A percentile compares a stretch with the other conserved stretches of the same genome.
phyloP scores from a whole-genome alignment of 345 rosid genomes.

The Syzygium jambos region DNA sequence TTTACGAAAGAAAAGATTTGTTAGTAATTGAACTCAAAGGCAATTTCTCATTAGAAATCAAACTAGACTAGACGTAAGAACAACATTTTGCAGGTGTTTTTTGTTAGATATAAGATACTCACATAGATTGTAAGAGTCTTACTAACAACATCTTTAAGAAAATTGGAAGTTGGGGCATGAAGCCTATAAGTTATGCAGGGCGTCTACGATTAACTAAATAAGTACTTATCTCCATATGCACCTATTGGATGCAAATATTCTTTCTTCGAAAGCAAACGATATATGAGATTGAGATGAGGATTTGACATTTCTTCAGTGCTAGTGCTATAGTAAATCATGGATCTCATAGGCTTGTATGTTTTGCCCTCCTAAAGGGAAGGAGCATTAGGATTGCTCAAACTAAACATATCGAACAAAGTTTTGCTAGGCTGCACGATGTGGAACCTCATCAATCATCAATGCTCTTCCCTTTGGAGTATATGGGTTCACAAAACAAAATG shows the following conservation, averaged over 20 bases:
- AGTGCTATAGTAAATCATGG: neutral
- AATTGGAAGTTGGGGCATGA: too few relatives aligned
- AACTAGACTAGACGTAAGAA: neutral
- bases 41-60: neutral
- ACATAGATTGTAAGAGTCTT: too few relatives aligned
- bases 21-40: neutral
- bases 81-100: neutral
- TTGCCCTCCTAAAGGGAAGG: neutral
- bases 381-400: neutral
- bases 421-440: neutral
- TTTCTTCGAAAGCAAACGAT: neutral
- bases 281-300: neutral
- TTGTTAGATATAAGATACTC: neutral
- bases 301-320: neutral
- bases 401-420: neutral
- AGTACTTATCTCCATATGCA: neutral
- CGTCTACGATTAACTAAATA: too few relatives aligned
- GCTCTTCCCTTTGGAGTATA: neutral
- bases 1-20: neutral
- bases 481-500: neutral
- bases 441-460: neutral
- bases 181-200: too few relatives aligned
- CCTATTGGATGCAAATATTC: neutral
- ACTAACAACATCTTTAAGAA: too few relatives aligned
- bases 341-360: neutral